Evolutionary conservation across 2,329 filamentous ascomycete genomes (phyloP).

Genomic region (Verticillium nonalfalfae): DNA sequence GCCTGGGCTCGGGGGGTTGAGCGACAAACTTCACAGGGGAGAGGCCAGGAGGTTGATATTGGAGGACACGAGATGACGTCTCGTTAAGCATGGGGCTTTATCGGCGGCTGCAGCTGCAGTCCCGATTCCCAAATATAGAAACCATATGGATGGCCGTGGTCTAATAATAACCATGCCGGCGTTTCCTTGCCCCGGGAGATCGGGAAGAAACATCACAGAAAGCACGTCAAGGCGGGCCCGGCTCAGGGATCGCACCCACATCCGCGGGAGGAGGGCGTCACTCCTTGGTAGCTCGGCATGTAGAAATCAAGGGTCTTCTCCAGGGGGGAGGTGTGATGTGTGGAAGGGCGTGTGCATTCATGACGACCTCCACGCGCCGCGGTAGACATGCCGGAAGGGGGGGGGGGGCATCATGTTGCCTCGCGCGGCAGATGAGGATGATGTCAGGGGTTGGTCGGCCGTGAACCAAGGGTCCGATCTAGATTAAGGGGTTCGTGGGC

Average conservation of each 20-base stretch:
- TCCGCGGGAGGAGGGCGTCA: background rate
- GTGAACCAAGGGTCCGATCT: background rate
- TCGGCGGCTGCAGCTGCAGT: constrained; percentile 26
- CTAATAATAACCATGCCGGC: constrained; percentile 22
- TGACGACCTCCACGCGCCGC: background rate
- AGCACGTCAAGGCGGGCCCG: background rate
- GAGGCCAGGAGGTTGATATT: background rate
- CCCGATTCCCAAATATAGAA: constrained; percentile 27
- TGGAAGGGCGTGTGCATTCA: background rate
- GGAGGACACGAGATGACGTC: constrained; percentile 18
- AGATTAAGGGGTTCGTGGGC: background rate
- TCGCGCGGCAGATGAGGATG: background rate
- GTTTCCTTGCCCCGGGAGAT: background rate
- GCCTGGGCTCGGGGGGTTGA: background rate
- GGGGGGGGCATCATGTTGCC: background rate
- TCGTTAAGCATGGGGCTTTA: constrained; percentile 18
- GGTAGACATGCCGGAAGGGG: background rate
- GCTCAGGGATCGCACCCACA: background rate
- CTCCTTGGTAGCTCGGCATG: background rate
- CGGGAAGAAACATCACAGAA: background rate
- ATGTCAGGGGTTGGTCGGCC: background rate
- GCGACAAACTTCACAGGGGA: background rate
- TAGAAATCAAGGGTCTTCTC: background rate
- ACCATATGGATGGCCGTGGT: constrained; percentile 12
- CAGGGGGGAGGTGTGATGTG: background rate